Evolutionary conservation across 306 rosid genomes (phyloP).

Genomic region (Phaseolus lunatus): DNA sequence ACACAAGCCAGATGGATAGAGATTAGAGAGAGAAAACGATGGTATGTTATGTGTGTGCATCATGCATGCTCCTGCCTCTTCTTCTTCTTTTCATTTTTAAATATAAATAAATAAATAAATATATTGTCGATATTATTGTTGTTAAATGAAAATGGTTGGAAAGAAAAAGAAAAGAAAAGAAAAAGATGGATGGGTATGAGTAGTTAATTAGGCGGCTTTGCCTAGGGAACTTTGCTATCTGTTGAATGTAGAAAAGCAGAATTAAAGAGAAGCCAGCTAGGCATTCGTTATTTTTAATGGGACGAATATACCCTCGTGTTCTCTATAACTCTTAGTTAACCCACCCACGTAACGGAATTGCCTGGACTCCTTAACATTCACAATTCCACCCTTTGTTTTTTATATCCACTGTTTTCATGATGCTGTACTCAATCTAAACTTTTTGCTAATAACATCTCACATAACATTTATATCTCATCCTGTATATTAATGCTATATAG

Average conservation of each 20-base stretch:
- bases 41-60: no score
- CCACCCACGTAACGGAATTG: no score
- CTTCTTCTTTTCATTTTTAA: not conserved
- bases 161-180: no score
- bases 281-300: not conserved
- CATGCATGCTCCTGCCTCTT: not conserved
- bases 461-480: no score
- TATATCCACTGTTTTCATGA: no score
- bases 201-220: conserved; percentile 61
- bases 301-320: conserved; percentile 60
- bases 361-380: no score
- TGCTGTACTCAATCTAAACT: no score
- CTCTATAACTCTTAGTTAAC: no score
- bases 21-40: conserved; percentile 1
- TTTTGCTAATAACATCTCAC: no score
- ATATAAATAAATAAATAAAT: not conserved
- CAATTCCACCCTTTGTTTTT: no score
- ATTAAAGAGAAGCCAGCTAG: not conserved
- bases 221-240: conserved; percentile 54
- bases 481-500: no score
- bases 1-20: conserved; percentile 42
- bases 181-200: no score
- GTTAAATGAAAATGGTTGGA: not conserved
- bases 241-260: not conserved
- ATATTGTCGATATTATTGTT: not conserved